Base-by-base conservation (phyloP, 129 eudicot genomes). In the Centaurea solstitialis region DNA sequence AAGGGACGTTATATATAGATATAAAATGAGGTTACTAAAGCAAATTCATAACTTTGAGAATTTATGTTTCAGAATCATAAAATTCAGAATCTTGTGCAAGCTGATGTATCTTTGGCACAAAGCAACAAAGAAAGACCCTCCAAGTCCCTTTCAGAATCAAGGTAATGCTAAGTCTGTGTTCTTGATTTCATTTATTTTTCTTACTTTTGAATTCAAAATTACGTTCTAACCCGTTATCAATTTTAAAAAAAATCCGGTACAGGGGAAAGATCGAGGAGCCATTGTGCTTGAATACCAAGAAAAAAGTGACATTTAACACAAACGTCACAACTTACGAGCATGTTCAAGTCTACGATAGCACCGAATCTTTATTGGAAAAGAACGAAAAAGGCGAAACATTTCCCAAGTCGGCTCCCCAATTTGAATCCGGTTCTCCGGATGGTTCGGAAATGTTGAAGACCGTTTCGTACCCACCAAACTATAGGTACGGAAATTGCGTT, bases 281-380 rank as follows among this genome's bases (percentile, higher is more conserved):
- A 50, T 40, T 75, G 83, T 87, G 94, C 74, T 61, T 86, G 50
- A 88, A 86, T 74, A 79, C 84, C 15, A 88, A 83, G 40, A 96
- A 96, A 87, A 96, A 80, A 76, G 99, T 96, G 67, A 91, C 99
- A 33, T 96, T 96, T 86, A 89, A 91, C 80, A 76, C 98, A 23
- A 91, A 91, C 74, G 86, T 96, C 78, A 88, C 79, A 43, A 90
- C 94, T 8, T 91, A 93, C 37, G 97, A 93, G 80, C 98, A 87
- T 87, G 88, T 91, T 80, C 43, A 79, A 39, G 84, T 88, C 43
- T 72, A 84, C 45, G 96, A 83, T 47, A 92, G 91, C 67, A 87
- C 91, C 1, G 98, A 89, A 67, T 89, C 85, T 76, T 69, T 88
- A 72, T 84, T 85, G 12, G 95, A 87, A 39, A 74, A 88, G 80